These are phyloP conservation scores for Cicer chorassanicum DNA, from an alignment of 306 rosid species.

Conservation along the genomic window DNA sequence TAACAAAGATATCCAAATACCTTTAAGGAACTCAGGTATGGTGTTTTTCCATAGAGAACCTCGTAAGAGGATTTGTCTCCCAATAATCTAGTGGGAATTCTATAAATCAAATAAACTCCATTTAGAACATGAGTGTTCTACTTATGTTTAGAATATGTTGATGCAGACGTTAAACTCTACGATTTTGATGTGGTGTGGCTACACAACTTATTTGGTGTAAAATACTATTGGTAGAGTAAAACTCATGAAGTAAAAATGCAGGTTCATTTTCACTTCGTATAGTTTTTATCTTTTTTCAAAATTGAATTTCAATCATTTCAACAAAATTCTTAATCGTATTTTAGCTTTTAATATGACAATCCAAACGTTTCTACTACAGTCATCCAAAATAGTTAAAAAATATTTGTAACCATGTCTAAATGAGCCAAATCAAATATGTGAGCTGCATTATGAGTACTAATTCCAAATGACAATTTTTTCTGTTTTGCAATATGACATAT, in stretches of 20 bases:
- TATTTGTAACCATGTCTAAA: not conserved
- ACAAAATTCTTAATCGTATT: too few relatives aligned
- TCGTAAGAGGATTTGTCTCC: too few relatives aligned
- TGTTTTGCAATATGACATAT: not conserved
- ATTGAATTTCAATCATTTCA: not conserved
- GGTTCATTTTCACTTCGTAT: too few relatives aligned
- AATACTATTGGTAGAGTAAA: not conserved
- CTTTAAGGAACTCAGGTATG: too few relatives aligned
- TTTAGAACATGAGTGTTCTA: too few relatives aligned
- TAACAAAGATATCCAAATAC: too few relatives aligned
- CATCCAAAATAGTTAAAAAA: not conserved
- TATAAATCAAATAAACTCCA: not conserved
- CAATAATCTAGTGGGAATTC: not conserved
- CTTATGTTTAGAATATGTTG: too few relatives aligned
- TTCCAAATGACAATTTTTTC: not conserved
- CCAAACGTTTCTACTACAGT: not conserved
- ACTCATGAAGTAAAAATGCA: not conserved
- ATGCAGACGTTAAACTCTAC: not conserved
- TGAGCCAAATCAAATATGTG: not conserved
- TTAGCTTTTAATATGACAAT: not conserved
- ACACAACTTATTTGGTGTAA: not conserved
- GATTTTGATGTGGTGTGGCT: not conserved
- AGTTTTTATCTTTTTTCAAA: too few relatives aligned
- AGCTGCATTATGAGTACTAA: not conserved
- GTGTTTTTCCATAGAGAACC: too few relatives aligned